These are phyloP conservation scores for Exophiala aquamarina DNA, from an alignment of 2,329 filamentous ascomycete genomes.

Conservation along the genomic window DNA sequence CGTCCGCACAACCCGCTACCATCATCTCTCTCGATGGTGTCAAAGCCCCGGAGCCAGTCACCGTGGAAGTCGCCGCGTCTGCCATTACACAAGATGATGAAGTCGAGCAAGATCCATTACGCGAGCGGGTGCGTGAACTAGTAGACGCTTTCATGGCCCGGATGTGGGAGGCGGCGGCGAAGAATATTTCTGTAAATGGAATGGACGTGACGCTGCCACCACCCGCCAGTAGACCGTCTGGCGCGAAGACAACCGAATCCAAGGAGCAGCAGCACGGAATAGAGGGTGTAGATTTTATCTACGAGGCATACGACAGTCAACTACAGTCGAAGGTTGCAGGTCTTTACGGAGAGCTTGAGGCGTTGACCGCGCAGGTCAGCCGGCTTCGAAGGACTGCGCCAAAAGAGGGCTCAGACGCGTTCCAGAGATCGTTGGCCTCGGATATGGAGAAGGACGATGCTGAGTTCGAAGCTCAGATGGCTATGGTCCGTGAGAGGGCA, in stretches of 20 bases:
- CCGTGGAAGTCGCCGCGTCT: background rate
- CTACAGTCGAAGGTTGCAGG: slow-evolving; percentile 44
- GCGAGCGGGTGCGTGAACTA: slow-evolving; percentile 20
- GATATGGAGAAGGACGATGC: slow-evolving; percentile 41
- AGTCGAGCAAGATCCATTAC: slow-evolving; percentile 25
- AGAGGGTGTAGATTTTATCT: slow-evolving; percentile 44
- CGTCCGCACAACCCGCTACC: slow-evolving; percentile 25
- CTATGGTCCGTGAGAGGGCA: slow-evolving; percentile 4
- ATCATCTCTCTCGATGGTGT: slow-evolving; percentile 44
- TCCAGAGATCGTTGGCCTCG: slow-evolving; percentile 36
- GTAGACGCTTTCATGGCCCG: slow-evolving; percentile 42
- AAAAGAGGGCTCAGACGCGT: slow-evolving; percentile 39
- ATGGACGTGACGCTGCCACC: slow-evolving; percentile 35
- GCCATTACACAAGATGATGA: slow-evolving; percentile 4
- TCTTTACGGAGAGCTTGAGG: slow-evolving; percentile 49
- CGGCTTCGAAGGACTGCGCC: slow-evolving; percentile 48
- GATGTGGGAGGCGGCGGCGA: slow-evolving; percentile 44
- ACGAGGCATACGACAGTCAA: slow-evolving; percentile 45
- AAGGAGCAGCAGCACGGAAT: slow-evolving; percentile 30
- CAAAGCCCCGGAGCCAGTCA: slow-evolving; percentile 1
- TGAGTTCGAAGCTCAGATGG: slow-evolving; percentile 38
- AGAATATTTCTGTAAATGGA: slow-evolving; percentile 50
- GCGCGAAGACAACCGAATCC: slow-evolving; percentile 20
- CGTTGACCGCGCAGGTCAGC: slow-evolving; percentile 47
- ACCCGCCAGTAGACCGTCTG: slow-evolving; percentile 11